Evolutionary conservation across 2,329 filamentous ascomycete genomes (phyloP).

Genomic region (Penicillium crustosum): DNA sequence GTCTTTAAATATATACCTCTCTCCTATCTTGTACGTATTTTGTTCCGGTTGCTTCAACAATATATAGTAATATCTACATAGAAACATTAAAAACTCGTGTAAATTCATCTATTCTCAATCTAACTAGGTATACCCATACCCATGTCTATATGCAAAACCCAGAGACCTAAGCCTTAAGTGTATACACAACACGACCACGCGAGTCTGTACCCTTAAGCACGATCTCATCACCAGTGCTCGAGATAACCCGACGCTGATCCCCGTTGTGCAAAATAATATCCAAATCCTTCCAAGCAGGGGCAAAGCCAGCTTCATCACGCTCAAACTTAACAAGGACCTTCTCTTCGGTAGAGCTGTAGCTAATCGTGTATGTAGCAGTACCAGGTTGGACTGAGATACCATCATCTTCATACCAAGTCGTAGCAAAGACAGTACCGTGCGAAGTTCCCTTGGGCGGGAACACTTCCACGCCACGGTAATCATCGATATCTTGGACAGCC

Average conservation of each 20-base stretch:
- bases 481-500: constrained; percentile 46
- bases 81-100: too few relatives aligned
- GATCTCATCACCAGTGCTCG: constrained; percentile 30
- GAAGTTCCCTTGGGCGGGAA: constrained; percentile 52
- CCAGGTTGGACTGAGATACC: constrained; percentile 50
- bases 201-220: constrained; percentile 30
- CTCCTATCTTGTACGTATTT: too few relatives aligned
- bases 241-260: constrained; percentile 47
- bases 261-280: constrained; percentile 53
- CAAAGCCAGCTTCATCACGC: constrained; percentile 44
- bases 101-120: too few relatives aligned
- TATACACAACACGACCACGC: constrained; percentile 33
- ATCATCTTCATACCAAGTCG: constrained; percentile 59
- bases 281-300: constrained; percentile 52
- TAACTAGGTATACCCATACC: too few relatives aligned
- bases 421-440: constrained; percentile 40
- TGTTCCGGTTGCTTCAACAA: too few relatives aligned
- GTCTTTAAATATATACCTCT: too few relatives aligned
- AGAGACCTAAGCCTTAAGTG: constrained; percentile 23
- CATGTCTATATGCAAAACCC: background rate
- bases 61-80: too few relatives aligned
- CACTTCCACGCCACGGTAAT: constrained; percentile 58
- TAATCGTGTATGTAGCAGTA: constrained; percentile 46
- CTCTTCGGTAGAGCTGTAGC: constrained; percentile 47
- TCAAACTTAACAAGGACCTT: constrained; percentile 48